Base-by-base conservation (phyloP, 1,284 basidiomycete genomes). In the Boletus semigastroideus region DNA sequence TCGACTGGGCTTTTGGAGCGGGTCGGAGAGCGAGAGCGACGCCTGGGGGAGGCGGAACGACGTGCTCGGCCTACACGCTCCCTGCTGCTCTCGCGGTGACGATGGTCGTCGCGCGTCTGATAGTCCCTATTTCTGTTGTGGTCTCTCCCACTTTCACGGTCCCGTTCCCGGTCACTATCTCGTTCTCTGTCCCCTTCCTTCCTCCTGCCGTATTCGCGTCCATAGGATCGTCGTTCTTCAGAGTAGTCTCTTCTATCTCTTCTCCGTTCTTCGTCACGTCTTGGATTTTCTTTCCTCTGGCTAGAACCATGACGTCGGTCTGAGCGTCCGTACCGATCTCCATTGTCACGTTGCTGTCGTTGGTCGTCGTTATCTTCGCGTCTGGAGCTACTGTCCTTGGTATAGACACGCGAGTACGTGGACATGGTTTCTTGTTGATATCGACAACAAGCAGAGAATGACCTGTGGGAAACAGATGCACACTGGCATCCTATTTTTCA, bases 21-120 rank as follows among this genome's bases (percentile, higher is more conserved):
- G 1, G 64, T 56, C 9, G 54, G 45, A 37, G 80, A 76, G 19
- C 62, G 68, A 11, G 75, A 72, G 37, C 62, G 64, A 30, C 64
- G 70, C 31, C 60, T 60, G 42, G 75, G 84, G 5, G 84, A 86
- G 2, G 78, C 79, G 40, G 85, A 86, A 36, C 83, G 80, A 52
- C 78, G 74, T 25, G 75, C 72, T n/a, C 65, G 67, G 38, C 72
- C 68, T 45, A 66, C 65, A 38, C 61, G 71, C 16, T 66, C 69
- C 48, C 59, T 59, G 27, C 65, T 59, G 43, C 51, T 48, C 48
- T 60, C 59, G 47, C 43, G 56, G 16, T 54, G 59, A 38, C 57
- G 58, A 25, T 51, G 55, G 40, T 69, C 67, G 53, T 63, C 69
- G 44, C 72, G 72, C 47, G 66, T 65, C 47, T 72, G 71, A 53